Percentiles rank a stretch among this genome's conserved stretches.
phyloP scores from a whole-genome alignment of 2,329 filamentous ascomycete species.

The Trichoderma asperellum region DNA sequence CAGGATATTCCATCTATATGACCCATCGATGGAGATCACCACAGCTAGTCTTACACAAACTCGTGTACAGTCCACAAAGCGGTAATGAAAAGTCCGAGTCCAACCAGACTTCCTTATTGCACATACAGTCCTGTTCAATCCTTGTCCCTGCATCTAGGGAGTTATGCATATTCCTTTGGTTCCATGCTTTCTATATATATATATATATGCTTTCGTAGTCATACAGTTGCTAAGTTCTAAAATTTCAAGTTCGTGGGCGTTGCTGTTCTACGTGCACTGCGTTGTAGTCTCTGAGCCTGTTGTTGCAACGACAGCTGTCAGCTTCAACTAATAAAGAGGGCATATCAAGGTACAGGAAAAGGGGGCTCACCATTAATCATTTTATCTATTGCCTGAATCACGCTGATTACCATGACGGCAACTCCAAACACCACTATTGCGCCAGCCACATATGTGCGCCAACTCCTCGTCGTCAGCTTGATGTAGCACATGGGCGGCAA shows the following conservation, averaged over 20 bases:
- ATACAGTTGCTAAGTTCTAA: constrained; percentile 17
- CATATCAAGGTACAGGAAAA: background rate
- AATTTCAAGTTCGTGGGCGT: constrained; percentile 10
- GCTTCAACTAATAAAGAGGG: background rate
- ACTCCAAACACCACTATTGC: constrained; percentile 78
- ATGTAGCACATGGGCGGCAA: constrained; percentile 94
- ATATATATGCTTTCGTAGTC: constrained; percentile 20
- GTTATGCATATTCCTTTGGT: constrained; percentile 12
- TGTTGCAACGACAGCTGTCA: background rate
- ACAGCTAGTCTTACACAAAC: background rate
- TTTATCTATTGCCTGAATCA: constrained; percentile 73
- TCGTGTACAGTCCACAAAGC: constrained; percentile 2
- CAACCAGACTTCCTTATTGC: background rate
- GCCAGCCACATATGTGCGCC: constrained; percentile 73
- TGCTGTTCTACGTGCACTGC: constrained; percentile 23
- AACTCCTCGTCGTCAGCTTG: constrained; percentile 79
- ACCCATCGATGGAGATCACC: background rate
- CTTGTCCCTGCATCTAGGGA: background rate
- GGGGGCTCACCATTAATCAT: constrained; percentile 54
- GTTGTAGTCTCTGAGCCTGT: constrained; percentile 25
- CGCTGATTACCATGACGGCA: constrained; percentile 78
- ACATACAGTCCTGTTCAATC: constrained; percentile 14
- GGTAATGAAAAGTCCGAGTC: background rate
- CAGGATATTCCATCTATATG: background rate
- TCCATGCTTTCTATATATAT: constrained; percentile 21